Percentiles rank a stretch among this genome's conserved stretches.
phyloP scores from a whole-genome alignment of 805 yeast species.

The Metschnikowia koreensis region DNA sequence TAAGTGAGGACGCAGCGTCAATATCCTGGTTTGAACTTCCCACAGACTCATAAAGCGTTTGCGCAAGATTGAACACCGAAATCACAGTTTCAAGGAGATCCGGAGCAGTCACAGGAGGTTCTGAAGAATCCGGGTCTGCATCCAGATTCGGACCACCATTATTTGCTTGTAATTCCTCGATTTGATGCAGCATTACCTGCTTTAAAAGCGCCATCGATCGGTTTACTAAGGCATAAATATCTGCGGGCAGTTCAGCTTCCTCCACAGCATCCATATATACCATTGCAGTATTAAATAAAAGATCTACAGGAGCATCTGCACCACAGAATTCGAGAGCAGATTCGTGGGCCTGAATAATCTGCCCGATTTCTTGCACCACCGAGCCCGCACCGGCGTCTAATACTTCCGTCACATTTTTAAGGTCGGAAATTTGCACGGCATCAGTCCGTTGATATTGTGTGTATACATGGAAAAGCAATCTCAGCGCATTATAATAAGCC shows the following conservation, averaged over 20 bases:
- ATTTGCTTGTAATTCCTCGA: conserved; percentile 22
- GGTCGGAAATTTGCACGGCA: conserved; percentile 19
- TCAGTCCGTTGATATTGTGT: conserved; percentile 48
- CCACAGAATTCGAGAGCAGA: conserved; percentile 27
- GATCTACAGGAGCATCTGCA: conserved; percentile 27
- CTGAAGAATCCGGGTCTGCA: conserved; percentile 19
- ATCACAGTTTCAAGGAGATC: conserved; percentile 36
- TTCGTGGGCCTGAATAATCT: conserved; percentile 41
- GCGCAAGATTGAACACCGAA: conserved; percentile 27
- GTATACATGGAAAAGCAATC: conserved; percentile 61
- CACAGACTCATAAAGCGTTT: conserved; percentile 29
- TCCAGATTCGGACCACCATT: neutral
- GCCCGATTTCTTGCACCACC: conserved; percentile 39
- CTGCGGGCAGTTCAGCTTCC: conserved; percentile 19
- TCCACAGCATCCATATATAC: conserved; percentile 50
- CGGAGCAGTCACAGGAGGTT: conserved; percentile 27
- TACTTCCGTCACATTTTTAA: conserved; percentile 35
- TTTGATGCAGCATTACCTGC: conserved; percentile 28
- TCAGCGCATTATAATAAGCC: conserved; percentile 52
- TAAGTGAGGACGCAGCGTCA: conserved; percentile 8
- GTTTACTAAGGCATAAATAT: neutral
- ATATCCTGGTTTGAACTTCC: neutral
- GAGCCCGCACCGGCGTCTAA: conserved; percentile 25
- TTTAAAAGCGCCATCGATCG: conserved; percentile 21
- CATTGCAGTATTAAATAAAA: conserved; percentile 46